Evolutionary conservation across 768 basidiomycete species (phyloP), one percentile per base, ranked within the genome.

Genomic region (Suillus sp.): DNA sequence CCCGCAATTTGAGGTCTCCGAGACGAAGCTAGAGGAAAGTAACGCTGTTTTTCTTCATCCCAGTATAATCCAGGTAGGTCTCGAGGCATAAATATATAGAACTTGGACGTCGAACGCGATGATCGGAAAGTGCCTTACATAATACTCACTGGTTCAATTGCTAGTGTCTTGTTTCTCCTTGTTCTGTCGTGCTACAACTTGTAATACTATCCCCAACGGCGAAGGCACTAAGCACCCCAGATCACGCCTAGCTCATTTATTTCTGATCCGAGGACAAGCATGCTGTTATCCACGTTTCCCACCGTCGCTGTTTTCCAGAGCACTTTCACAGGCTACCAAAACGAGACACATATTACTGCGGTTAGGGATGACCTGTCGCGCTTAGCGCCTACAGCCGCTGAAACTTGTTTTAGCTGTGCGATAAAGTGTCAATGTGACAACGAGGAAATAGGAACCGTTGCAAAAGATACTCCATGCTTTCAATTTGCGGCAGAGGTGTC

Each of bases 21-120:
- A n/a, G 38, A 13, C 1, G 81, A 81, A 27, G 81, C 78, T 14
- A 80, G 38, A 27, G 87, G 84, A 67, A 87, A 89, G 70, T 89
- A 88, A 11, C 87, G 80, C 45, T 84, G 82, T 61, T 71, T 75
- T 38, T 70, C 69, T 63, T 76, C 69, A 68, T 89, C 86, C 76
- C 81, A 89, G 69, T 83, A 84, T 59, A 87, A 73, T 1, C 87
- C 87, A 57, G 86, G 84, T 13, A 87, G 77, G 14, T 82, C 75
- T 62, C 70, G 76, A 59, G 82, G 80, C 83, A 85, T 85, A n/a
- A n/a, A n/a, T n/a, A 57, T n/a, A 8, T 50, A 43, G 22, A 32
- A 30, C 30, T 42, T 22, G 7, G 9, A 32, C 30, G 32, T 51
- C 27, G 25, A 37, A 37, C 2, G 35, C 35, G n/a, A n/a, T n/a